Evolutionary conservation across 257 asterid genomes (phyloP), one percentile per base, ranked within the genome.

Genomic region (Nicotiana undulata): DNA sequence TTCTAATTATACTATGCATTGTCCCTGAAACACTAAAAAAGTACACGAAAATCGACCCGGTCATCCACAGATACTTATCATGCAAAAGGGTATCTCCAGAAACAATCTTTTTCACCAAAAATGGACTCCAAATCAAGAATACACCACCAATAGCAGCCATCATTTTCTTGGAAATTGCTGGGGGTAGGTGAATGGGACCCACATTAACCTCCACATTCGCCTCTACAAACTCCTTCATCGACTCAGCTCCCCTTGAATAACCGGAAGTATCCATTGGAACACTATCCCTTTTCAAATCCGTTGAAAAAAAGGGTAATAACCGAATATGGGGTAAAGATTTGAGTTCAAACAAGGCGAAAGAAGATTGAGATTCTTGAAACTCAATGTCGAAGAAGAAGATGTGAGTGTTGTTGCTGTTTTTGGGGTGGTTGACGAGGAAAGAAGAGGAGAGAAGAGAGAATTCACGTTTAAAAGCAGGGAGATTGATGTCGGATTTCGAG

Each of bases 1-100:
- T 96, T 91, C 98, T 82, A 75, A 96, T 96, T 18, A 96, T 94
- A 77, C 92, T 96, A 65, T 90, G 91, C 98, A 94, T 96, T 13
- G 95, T 89, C 51, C 99, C 99, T 1, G 98, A 89, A 63, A 96
- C 98, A 51, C 99, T 96, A 81, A 96, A 96, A 76, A 96, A 94
- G 91, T 96, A 96, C 4, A 96, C 90, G 68, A 94, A 91, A 53
- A 92, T 83, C 15, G 98, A 92, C 24, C 94, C 98, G 5, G 90
- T 84, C 94, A 96, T 90, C 98, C 98, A 96, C 4, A 94, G 2
- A 37, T 89, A 76, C 92, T 88, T 91, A 51, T 93, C 84, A 84
- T 92, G 97, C 52, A 94, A 84, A 15, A 90, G 28, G 10, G 98
- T 91, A 29, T 92, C 84, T 49, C 98, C 97, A 0, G 84, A 2